Evolutionary conservation across 2,329 filamentous ascomycete species (phyloP), one percentile per base, ranked within the genome.

Genomic region (Chrysosphaeria jannelii): DNA sequence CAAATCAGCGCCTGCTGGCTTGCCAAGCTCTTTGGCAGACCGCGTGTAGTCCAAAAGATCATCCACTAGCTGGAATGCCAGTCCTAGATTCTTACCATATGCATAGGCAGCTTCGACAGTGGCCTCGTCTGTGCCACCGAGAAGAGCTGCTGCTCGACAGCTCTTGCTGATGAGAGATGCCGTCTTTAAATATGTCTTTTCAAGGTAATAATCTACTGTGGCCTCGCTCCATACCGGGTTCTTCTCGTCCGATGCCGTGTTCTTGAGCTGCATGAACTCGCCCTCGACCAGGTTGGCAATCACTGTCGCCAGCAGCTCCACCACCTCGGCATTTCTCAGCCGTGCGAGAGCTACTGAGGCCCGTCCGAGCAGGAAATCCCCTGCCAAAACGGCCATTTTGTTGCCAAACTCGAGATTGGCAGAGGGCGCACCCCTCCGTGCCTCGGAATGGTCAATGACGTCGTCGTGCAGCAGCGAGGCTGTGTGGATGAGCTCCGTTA

Each of bases 261-360:
- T 97, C 50, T 90, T 88, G 35, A 97, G 53, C 51, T 97, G 85
- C 85, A 97, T 97, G 50, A 97, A 93, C 46, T 97, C 85, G 39
- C 85, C 85, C 48, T 97, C 85, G 11, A 97, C 79, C 13, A 97
- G 53, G 42, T 97, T 97, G 21, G 85, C 81, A 34, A 97, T 93
- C 20, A 93, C 85, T 1, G 81, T 93, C 4, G 85, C 78, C 14
- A 97, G 51, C 6, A 97, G 57, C 48, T 97, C 85, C 6, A 78
- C 76, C 3, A 97, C 85, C 45, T 97, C 85, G 20, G 79, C 71
- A 39, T 97, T 76, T 15, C 81, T 63, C 28, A 97, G 50, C 20
- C 85, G 65, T 9, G 85, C 85, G 20, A 97, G 57, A 5, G 81
- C 81, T 5, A 93, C 79, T 0, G 85, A 97, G 2, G 85, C 85